Evolutionary conservation across 129 eudicot species (phyloP).

Genomic region (Centrapalus pauciflorus): DNA sequence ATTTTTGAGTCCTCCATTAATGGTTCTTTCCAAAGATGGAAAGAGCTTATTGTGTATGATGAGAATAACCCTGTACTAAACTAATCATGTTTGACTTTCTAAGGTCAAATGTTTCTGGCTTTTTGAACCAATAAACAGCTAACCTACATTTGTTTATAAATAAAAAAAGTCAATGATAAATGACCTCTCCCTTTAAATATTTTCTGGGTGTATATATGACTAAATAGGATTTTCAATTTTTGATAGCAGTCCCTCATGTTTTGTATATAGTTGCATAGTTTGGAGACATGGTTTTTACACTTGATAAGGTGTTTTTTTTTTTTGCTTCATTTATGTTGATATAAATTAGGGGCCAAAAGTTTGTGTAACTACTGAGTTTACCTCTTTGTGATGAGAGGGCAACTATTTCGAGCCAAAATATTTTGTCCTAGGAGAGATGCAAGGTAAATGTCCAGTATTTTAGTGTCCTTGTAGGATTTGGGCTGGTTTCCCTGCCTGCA

Average conservation of each 20-base stretch:
- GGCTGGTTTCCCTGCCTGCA: too few species aligned
- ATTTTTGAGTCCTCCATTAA: constrained; percentile 32
- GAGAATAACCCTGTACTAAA: constrained; percentile 5
- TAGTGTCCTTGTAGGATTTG: too few species aligned
- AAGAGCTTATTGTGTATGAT: constrained; percentile 8
- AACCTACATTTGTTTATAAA: constrained; percentile 15
- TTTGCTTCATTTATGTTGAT: background rate
- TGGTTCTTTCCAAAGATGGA: constrained; percentile 13
- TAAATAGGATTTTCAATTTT: background rate
- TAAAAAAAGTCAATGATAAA: constrained; percentile 22
- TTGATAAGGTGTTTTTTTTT: background rate
- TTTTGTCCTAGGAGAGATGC: too few species aligned
- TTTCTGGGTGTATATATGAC: background rate
- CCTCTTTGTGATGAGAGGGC: too few species aligned
- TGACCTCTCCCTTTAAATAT: background rate
- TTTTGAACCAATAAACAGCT: constrained; percentile 26
- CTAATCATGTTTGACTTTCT: constrained; percentile 24
- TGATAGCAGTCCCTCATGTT: background rate
- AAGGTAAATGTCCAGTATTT: too few species aligned
- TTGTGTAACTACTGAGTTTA: background rate
- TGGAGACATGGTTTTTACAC: background rate
- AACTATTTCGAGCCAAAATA: too few species aligned
- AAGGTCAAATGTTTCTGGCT: constrained; percentile 23
- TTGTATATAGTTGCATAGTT: background rate
- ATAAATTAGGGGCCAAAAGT: too few species aligned